These are phyloP conservation scores for Saccharomycopsis schoenii DNA, from an alignment of 805 yeast genomes.

Conservation along the genomic window DNA sequence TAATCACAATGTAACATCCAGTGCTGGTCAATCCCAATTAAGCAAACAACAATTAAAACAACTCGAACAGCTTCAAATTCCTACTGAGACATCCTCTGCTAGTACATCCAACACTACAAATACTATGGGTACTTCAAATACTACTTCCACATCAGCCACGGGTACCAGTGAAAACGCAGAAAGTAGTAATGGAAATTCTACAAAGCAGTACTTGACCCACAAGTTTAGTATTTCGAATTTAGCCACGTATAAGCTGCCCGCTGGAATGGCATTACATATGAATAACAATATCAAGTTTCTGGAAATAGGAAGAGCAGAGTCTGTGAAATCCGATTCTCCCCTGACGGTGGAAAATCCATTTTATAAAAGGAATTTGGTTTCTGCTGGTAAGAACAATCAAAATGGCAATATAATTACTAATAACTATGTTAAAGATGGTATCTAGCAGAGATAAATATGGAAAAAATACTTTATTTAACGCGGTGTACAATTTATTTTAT, in stretches of 20 bases:
- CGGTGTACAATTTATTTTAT: neutral
- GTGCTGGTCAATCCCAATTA: neutral
- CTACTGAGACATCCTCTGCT: neutral
- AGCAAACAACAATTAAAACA: neutral
- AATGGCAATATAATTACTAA: neutral
- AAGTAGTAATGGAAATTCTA: neutral
- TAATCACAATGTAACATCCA: neutral
- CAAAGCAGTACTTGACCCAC: neutral
- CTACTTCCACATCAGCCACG: neutral
- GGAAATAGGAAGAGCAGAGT: neutral
- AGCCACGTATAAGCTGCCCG: neutral
- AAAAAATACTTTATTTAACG: neutral
- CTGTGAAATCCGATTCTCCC: neutral
- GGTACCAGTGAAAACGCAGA: neutral
- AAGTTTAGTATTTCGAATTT: neutral
- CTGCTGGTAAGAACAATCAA: neutral
- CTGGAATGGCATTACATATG: neutral
- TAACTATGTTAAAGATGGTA: neutral
- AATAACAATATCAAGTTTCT: neutral
- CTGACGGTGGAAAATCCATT: constrained; percentile 1
- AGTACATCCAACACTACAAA: neutral
- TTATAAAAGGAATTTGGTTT: neutral
- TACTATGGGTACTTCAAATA: neutral
- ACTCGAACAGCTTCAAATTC: neutral
- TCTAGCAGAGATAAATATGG: neutral